Evolutionary conservation across 257 asterid species (phyloP).

Genomic region (Capsicum pubescens): DNA sequence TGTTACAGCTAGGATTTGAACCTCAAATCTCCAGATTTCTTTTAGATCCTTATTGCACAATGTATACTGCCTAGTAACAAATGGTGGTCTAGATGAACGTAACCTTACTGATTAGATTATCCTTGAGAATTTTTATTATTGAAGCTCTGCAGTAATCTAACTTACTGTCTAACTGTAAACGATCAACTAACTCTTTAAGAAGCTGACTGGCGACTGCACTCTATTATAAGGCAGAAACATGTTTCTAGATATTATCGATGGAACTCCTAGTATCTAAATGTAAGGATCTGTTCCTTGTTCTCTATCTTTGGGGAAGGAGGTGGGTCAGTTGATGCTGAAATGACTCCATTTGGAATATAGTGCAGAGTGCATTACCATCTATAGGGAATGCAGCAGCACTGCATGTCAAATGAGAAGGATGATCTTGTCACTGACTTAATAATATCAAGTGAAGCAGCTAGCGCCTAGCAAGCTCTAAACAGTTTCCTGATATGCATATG

Average conservation of each 20-base stretch:
- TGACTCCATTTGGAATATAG: background rate
- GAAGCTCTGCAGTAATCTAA: background rate
- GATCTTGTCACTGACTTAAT: background rate
- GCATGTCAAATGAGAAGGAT: background rate
- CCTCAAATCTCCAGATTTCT: background rate
- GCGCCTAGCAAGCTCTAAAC: background rate
- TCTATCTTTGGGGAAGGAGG: background rate
- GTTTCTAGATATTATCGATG: background rate
- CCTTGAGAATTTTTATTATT: background rate
- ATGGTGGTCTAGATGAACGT: constrained; percentile 12
- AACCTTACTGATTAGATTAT: background rate
- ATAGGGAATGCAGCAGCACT: background rate
- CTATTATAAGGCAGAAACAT: background rate
- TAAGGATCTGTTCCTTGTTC: background rate
- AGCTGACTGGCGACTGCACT: background rate
- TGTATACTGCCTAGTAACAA: background rate
- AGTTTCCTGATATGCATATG: constrained; percentile 15
- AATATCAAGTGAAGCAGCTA: constrained; percentile 18
- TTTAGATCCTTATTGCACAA: background rate
- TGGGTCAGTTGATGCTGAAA: background rate
- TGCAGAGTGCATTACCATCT: background rate
- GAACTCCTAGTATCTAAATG: background rate
- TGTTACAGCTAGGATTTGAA: constrained; percentile 7
- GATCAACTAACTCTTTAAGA: background rate
- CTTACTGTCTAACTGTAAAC: background rate